Conservation (phyloP, 352 stramenopile species). For the Phytophthora multivora region DNA sequence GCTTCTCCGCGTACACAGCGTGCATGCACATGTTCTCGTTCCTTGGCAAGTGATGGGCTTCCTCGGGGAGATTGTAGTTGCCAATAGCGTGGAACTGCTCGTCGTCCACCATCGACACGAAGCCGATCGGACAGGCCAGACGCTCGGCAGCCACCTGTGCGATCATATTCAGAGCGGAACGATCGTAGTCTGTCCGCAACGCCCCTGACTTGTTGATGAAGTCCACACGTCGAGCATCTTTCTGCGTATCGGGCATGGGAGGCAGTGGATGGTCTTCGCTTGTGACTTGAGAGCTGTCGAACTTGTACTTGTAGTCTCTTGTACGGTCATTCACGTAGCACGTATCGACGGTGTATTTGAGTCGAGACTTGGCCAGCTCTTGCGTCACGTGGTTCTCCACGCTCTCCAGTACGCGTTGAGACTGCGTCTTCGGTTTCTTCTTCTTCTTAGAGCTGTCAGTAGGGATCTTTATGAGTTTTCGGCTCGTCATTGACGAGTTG, state of each 20-base stretch:
- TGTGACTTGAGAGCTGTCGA: slow-evolving; percentile 37
- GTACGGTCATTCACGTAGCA: slow-evolving; percentile 40
- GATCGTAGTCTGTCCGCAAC: slow-evolving; percentile 48
- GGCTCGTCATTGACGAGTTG: slow-evolving; percentile 17
- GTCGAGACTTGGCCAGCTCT: slow-evolving; percentile 27
- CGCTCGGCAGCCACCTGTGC: slow-evolving; percentile 56
- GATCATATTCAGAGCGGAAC: slow-evolving; percentile 53
- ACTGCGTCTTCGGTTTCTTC: slow-evolving; percentile 36
- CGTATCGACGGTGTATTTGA: slow-evolving; percentile 22
- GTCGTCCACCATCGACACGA: slow-evolving; percentile 64
- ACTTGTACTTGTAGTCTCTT: slow-evolving; percentile 59
- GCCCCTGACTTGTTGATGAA: slow-evolving; percentile 55
- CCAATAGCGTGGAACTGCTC: slow-evolving; percentile 55
- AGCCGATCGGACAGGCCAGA: slow-evolving; percentile 61
- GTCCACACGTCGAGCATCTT: slow-evolving; percentile 49
- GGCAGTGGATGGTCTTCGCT: slow-evolving; percentile 52
- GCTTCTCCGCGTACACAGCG: slow-evolving; percentile 61
- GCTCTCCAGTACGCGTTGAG: slow-evolving; percentile 36
- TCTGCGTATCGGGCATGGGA: slow-evolving; percentile 38
- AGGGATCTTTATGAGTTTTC: slow-evolving; percentile 25
- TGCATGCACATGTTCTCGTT: slow-evolving; percentile 68
- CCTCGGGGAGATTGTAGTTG: slow-evolving; percentile 45
- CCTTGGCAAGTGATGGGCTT: slow-evolving; percentile 35
- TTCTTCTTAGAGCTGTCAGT: slow-evolving; percentile 7
- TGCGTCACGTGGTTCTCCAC: slow-evolving; percentile 53